Percentiles rank a stretch among this genome's conserved stretches.
These are phyloP conservation scores for Leccinum disarticulatum DNA, from an alignment of 768 basidiomycete genomes.

Conservation along the genomic window DNA sequence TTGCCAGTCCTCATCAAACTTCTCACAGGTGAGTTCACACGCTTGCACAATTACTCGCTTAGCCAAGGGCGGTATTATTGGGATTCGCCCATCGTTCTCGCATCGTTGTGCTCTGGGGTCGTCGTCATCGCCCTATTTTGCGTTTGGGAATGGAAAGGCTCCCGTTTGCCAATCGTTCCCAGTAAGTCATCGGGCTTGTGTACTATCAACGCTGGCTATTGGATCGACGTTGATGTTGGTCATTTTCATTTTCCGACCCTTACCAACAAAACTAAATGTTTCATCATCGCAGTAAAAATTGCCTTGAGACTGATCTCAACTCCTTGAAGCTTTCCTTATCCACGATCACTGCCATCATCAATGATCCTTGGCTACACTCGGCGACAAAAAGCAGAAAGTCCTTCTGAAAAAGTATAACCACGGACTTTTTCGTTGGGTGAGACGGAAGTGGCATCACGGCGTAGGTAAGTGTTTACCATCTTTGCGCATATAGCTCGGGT, in stretches of 20 bases:
- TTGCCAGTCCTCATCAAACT: no score
- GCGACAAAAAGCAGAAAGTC: neutral
- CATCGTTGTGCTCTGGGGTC: conserved; percentile 55
- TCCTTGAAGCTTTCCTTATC: conserved; percentile 37
- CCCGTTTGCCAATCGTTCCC: conserved; percentile 69
- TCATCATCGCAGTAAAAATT: conserved; percentile 40
- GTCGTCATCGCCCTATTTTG: conserved; percentile 58
- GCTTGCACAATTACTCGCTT: no score
- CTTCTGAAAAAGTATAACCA: conserved; percentile 4
- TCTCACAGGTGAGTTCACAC: no score
- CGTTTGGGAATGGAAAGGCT: conserved; percentile 71
- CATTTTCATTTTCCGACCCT: conserved; percentile 8
- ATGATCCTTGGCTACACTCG: conserved; percentile 40
- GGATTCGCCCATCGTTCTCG: conserved; percentile 65
- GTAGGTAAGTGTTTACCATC: conserved; percentile 1
- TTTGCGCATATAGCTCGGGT: no score
- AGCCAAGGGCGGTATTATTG: conserved; percentile 65
- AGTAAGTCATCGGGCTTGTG: conserved; percentile 39
- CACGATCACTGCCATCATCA: conserved; percentile 44
- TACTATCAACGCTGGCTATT: conserved; percentile 43
- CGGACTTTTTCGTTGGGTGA: neutral
- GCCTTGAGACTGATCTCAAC: conserved; percentile 42
- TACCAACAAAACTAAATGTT: neutral
- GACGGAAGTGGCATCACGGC: neutral
- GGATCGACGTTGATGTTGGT: conserved; percentile 56